phyloP scores from a whole-genome alignment of 1,284 basidiomycete species.

The Irpex sp. region DNA sequence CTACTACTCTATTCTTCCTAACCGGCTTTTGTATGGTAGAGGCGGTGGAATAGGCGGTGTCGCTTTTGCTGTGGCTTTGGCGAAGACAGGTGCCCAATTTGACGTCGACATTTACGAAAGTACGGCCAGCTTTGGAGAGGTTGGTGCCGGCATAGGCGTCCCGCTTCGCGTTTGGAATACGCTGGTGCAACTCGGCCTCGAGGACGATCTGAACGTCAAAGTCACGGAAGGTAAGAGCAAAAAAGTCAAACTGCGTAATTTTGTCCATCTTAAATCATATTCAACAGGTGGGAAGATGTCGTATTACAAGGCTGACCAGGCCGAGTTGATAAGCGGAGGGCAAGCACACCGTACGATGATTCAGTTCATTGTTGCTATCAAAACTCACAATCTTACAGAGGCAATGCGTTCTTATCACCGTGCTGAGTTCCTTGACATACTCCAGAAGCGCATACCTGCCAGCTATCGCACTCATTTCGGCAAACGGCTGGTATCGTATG shows the following conservation, averaged over 20 bases:
- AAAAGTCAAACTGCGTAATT: neutral
- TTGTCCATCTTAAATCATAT: neutral
- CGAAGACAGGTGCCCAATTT: constrained; percentile 26
- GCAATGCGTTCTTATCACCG: constrained; percentile 32
- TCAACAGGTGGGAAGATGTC: neutral
- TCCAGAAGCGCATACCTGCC: constrained; percentile 33
- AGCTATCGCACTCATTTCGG: constrained; percentile 33
- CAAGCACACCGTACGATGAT: neutral
- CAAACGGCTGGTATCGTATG: constrained; percentile 33
- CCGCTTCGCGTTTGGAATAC: constrained; percentile 23
- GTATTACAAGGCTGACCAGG: neutral
- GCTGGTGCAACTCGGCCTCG: constrained; percentile 20
- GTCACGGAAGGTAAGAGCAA: neutral
- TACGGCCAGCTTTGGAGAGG: constrained; percentile 38
- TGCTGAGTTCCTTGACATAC: constrained; percentile 37
- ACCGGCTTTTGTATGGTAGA: constrained; percentile 11
- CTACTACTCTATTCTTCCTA: neutral
- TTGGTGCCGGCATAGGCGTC: constrained; percentile 38
- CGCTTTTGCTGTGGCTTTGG: constrained; percentile 33
- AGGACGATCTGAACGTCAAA: constrained; percentile 12
- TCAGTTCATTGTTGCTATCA: neutral
- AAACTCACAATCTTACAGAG: neutral
- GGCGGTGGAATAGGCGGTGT: constrained; percentile 43
- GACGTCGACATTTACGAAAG: constrained; percentile 40
- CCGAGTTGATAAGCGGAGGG: neutral